A percentile compares a stretch with the other conserved stretches of the same genome.
These are phyloP conservation scores for Pyrrhoderma lamaoense DNA, from an alignment of 1,284 basidiomycete species.

Conservation along the genomic window DNA sequence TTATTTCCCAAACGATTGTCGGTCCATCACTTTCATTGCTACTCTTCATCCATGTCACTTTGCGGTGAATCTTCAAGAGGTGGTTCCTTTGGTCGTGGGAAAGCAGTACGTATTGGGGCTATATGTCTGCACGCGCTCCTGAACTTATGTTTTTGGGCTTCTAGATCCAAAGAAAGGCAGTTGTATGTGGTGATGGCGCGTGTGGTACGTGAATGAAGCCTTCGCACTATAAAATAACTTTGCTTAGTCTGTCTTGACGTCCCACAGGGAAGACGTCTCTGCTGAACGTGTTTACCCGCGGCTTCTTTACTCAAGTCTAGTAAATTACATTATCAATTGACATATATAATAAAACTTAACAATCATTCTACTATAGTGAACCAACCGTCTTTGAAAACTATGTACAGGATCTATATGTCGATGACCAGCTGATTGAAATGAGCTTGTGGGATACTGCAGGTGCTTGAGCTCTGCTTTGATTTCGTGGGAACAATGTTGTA, in stretches of 20 bases:
- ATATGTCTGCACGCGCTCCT: not conserved
- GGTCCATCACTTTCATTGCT: slow-evolving; percentile 1
- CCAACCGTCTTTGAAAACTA: slow-evolving; percentile 93
- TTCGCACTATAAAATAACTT: no score
- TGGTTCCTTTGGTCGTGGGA: slow-evolving; percentile 26
- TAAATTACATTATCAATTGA: slow-evolving; percentile 34
- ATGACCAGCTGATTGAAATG: slow-evolving; percentile 80
- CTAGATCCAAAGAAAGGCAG: slow-evolving; percentile 65
- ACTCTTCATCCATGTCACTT: slow-evolving; percentile 21
- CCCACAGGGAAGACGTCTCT: slow-evolving; percentile 68
- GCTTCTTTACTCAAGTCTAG: slow-evolving; percentile 87
- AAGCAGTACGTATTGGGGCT: slow-evolving; percentile 22
- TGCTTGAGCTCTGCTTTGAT: slow-evolving; percentile 31
- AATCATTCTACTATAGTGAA: slow-evolving; percentile 43
- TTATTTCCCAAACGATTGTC: no score
- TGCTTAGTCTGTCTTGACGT: not conserved
- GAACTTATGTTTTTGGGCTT: slow-evolving; percentile 2
- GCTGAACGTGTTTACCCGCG: slow-evolving; percentile 77
- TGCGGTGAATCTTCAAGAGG: slow-evolving; percentile 25
- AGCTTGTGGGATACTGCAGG: slow-evolving; percentile 97
- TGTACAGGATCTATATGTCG: slow-evolving; percentile 78
- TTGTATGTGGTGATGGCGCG: slow-evolving; percentile 89
- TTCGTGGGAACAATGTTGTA: slow-evolving; percentile 7
- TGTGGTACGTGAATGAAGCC: slow-evolving; percentile 49
- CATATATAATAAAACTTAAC: no score